phyloP scores from a whole-genome alignment of 352 stramenopile genomes.

The Thalassiosira oceanica region DNA sequence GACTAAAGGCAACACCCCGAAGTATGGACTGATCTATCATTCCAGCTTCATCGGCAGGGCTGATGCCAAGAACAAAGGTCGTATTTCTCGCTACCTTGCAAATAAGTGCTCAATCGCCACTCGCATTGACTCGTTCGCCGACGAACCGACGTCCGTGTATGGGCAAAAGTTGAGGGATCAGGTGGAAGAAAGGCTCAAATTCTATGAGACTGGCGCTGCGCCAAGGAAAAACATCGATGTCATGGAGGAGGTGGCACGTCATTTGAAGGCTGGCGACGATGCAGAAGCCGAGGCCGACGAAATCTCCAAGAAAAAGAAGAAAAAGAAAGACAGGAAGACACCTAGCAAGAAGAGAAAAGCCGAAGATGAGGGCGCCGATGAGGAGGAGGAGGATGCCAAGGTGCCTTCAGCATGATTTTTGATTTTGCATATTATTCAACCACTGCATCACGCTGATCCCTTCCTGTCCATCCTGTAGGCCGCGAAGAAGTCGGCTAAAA shows the following conservation, averaged over 20 bases:
- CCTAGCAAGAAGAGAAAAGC: conserved; percentile 20
- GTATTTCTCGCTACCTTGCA: conserved; percentile 97
- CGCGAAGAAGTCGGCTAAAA: conserved; percentile 43
- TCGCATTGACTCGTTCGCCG: conserved; percentile 97
- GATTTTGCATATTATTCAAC: conserved; percentile 52
- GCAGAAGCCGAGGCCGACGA: conserved; percentile 72
- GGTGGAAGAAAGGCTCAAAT: conserved; percentile 95
- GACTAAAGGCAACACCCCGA: conserved; percentile 99
- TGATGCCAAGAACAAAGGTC: conserved; percentile 99
- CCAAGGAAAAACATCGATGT: conserved; percentile 84
- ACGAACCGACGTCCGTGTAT: conserved; percentile 92
- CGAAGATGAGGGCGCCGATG: conserved; percentile 16
- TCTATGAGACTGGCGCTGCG: conserved; percentile 98
- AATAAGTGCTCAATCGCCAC: conserved; percentile 98
- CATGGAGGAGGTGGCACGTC: conserved; percentile 84
- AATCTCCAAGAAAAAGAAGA: conserved; percentile 63
- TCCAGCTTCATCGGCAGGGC: conserved; percentile 98
- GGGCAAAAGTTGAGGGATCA: conserved; percentile 96
- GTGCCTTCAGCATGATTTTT: too few species aligned
- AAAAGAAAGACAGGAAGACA: conserved; percentile 75
- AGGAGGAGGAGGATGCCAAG: conserved; percentile 44
- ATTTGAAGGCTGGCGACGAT: conserved; percentile 69
- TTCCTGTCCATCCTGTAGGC: too few species aligned
- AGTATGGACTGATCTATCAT: conserved; percentile 99
- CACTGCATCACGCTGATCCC: conserved; percentile 18